Percentiles rank a stretch among this genome's conserved stretches.
phyloP scores from a whole-genome alignment of 2,329 filamentous ascomycete species.

The Xylariaceae sp. region DNA sequence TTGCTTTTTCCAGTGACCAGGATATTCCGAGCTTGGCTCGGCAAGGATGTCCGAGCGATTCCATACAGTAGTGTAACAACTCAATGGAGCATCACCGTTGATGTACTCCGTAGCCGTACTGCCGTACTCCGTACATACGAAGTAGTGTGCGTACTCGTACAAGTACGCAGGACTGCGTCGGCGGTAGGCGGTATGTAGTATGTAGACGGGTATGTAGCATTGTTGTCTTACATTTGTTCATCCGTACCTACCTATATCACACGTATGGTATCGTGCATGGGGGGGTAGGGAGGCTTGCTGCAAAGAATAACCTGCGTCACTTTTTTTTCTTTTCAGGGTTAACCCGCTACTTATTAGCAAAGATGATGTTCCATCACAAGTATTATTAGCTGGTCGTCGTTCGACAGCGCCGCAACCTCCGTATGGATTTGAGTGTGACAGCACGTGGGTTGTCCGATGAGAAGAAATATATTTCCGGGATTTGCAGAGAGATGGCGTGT shows the following conservation, averaged over 20 bases:
- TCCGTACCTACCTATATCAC: background rate
- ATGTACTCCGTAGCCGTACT: background rate
- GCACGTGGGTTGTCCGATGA: conserved; percentile 17
- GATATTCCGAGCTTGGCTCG: conserved; percentile 17
- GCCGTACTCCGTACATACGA: background rate
- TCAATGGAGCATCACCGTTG: conserved; percentile 5
- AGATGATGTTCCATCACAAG: conserved; percentile 4
- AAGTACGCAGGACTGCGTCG: too few relatives aligned
- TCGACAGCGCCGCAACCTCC: conserved; percentile 7
- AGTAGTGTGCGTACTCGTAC: background rate
- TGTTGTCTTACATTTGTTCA: background rate
- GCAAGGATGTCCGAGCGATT: conserved; percentile 26
- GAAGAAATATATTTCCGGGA: background rate
- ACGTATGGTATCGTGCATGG: conserved; percentile 12
- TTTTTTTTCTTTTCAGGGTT: conserved; percentile 6
- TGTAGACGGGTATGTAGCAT: background rate
- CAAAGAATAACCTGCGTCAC: conserved; percentile 21
- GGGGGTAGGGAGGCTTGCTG: conserved; percentile 11
- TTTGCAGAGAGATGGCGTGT: conserved; percentile 1
- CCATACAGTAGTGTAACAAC: conserved; percentile 11
- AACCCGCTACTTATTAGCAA: background rate
- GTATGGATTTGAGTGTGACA: conserved; percentile 7
- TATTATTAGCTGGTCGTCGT: background rate
- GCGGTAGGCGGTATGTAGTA: background rate
- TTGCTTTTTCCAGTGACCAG: conserved; percentile 6